Conservation (phyloP, 148 eudicot genomes). For the Pharnaceum exiguum region DNA sequence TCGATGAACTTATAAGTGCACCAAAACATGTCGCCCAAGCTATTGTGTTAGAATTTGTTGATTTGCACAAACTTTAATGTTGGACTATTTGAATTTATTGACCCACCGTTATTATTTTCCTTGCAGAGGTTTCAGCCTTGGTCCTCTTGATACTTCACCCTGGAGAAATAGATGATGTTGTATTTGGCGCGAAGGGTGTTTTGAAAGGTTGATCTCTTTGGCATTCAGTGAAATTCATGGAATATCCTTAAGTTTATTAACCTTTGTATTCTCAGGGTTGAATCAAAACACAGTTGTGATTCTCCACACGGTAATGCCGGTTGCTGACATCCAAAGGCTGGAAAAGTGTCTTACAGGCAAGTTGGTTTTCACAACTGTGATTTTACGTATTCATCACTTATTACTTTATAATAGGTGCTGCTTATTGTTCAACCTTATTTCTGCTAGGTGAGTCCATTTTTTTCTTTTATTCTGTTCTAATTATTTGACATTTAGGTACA, state of each 20-base stretch:
- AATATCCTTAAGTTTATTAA: background rate
- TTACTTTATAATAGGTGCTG: no score
- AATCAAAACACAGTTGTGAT: conserved; percentile 51
- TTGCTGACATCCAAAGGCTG: conserved; percentile 55
- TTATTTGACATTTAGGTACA: no score
- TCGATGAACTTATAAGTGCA: no score
- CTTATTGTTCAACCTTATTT: no score
- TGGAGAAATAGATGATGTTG: conserved; percentile 52
- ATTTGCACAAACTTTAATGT: background rate
- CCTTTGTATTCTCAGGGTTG: conserved; percentile 45
- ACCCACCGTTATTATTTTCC: background rate
- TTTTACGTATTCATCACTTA: no score
- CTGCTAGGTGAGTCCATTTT: no score
- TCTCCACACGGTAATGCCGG: conserved; percentile 44
- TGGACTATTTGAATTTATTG: background rate
- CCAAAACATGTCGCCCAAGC: background rate
- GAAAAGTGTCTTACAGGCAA: conserved; percentile 65
- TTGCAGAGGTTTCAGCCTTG: conserved; percentile 69
- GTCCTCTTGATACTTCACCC: conserved; percentile 49
- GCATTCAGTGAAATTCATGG: background rate
- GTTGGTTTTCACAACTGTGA: background rate
- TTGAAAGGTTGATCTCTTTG: conserved; percentile 50
- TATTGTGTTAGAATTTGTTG: background rate
- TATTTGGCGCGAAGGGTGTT: conserved; percentile 45
- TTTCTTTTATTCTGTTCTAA: no score